Base-by-base conservation (phyloP, 2,329 filamentous ascomycete species). In the Talaromyces islandicus region DNA sequence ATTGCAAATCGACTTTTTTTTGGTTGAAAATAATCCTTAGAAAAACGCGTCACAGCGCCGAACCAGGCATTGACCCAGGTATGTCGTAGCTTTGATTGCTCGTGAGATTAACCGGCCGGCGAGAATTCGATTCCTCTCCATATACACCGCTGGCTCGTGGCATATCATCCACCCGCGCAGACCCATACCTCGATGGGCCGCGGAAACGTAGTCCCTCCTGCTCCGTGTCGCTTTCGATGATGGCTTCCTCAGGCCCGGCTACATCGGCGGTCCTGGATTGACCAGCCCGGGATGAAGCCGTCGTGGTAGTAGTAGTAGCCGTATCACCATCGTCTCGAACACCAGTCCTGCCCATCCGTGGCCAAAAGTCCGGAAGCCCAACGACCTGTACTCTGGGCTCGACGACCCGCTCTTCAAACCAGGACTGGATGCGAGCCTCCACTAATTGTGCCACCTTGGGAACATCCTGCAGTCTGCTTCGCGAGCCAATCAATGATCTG, bases 331-430 rank as follows among this genome's bases (percentile, higher is more conserved):
- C 78, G 5, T 77, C 74, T 9, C 73, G 73, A 0, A 80, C 76
- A 11, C 77, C 77, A 19, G 77, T 78, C 52, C 78, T 69, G 48
- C 77, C 77, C 77, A 80, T 87, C 35, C 85, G 77, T 1, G 85
- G 85, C 85, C 85, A 87, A 3, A 87, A 73, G 57, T 81, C 83
- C 0, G 85, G 85, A 3, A 87, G 72, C 1, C 84, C 83, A 24
- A 87, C 85, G 32, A 87, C 84, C 66, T 88, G 85, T 63, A 88
- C 86, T 17, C 85, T 80, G 3, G 85, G 85, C 68, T 87, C 85
- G 4, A 88, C 85, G 38, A 84, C 85, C 52, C 85, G 80, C 62
- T 87, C 85, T 68, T 88, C 85, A 67, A 88, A 87, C 85, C 85
- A 88, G 43, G 84, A 81, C 66, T 87, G 85, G 5, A 87, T 81